phyloP scores from a whole-genome alignment of 2,329 filamentous ascomycete genomes.

The Paecilomyces sp. region DNA sequence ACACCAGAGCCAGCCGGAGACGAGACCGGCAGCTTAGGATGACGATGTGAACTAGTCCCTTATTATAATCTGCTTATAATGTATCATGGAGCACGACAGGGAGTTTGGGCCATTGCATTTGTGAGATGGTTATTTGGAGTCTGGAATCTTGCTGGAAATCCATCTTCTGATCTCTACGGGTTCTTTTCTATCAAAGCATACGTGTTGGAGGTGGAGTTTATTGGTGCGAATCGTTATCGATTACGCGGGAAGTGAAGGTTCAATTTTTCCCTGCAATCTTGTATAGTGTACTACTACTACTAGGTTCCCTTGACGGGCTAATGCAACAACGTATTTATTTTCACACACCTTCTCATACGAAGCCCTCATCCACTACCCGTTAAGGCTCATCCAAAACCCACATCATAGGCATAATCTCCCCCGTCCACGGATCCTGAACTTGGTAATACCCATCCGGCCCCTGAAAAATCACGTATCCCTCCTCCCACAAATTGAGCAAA shows the following conservation, averaged over 20 bases:
- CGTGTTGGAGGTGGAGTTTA: not conserved
- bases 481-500: not conserved
- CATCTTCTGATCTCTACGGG: not conserved
- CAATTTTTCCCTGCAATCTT: not conserved
- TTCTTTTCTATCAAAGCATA: not conserved
- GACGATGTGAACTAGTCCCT: constrained; percentile 20
- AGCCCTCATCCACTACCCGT: not conserved
- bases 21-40: constrained; percentile 25
- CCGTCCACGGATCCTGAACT: not conserved
- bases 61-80: not conserved
- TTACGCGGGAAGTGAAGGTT: not conserved
- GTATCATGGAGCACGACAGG: not conserved
- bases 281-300: not conserved
- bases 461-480: not conserved
- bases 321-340: not conserved
- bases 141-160: not conserved
- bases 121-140: not conserved
- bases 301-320: not conserved
- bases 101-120: not conserved
- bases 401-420: not conserved
- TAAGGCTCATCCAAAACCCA: not conserved
- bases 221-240: not conserved
- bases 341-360: not conserved
- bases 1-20: constrained; percentile 27
- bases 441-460: not conserved